Conservation (phyloP, 768 basidiomycete genomes). For the Lentinula boryana region DNA sequence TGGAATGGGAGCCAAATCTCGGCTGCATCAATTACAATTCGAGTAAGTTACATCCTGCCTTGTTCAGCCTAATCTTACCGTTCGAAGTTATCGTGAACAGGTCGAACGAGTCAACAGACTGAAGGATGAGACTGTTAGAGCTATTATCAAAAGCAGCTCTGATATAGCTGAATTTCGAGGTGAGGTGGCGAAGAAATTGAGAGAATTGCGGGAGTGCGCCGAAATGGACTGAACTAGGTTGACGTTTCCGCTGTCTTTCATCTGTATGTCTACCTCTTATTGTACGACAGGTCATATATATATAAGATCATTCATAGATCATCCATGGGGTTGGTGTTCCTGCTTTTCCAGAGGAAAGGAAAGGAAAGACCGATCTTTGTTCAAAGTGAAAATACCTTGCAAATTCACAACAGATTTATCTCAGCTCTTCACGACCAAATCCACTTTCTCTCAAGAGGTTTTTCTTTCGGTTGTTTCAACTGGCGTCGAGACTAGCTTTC, state of each 20-base stretch:
- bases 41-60: conserved; percentile 33
- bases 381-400: background rate
- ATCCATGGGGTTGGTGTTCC: background rate
- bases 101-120: conserved; percentile 67
- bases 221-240: conserved; percentile 35
- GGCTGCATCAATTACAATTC: conserved; percentile 71
- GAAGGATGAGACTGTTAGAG: conserved; percentile 74
- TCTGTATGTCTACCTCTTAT: background rate
- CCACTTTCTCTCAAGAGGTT: background rate
- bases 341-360: background rate
- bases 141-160: conserved; percentile 79
- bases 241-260: background rate
- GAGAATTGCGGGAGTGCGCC: conserved; percentile 63
- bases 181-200: conserved; percentile 65
- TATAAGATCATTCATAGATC: background rate
- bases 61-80: background rate
- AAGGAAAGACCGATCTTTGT: background rate
- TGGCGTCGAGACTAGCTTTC: background rate
- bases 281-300: background rate
- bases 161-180: conserved; percentile 81
- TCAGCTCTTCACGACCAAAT: no score
- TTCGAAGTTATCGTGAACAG: conserved; percentile 68
- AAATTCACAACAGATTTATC: background rate
- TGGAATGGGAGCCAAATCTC: conserved; percentile 78
- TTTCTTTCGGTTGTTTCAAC: background rate